Evolutionary conservation across 2,329 filamentous ascomycete species (phyloP), one percentile per base, ranked within the genome.

Genomic region (Penicillium sp.): DNA sequence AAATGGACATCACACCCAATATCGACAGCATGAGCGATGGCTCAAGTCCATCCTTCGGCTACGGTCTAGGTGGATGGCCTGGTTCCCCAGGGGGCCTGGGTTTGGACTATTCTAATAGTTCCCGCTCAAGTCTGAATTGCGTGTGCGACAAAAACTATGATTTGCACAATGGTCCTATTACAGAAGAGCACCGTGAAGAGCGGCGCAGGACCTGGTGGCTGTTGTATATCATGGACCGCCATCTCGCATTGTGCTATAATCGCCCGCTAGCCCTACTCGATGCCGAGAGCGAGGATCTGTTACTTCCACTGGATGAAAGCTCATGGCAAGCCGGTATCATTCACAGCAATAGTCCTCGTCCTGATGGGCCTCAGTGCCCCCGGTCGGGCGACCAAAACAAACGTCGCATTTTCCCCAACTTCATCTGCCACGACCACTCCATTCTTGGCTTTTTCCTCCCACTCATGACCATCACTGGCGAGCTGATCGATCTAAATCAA

Each of bases 361-460:
- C 71, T 0, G 71, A 74, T 31, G 73, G 73, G 7, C 73, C 73
- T 0, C 72, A 75, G 29, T 75, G 73, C 50, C 51, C 61, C 2
- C 63, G 70, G 12, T 72, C 73, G 0, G 72, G 71, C 2, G 71
- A 74, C 27, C 69, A 69, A 50, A 72, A 72, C 54, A 73, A 78
- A 63, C 82, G 87, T 52, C 80, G 78, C 40, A 82, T 88, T 64
- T 91, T 91, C n/a, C 89, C 91, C 48, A 84, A 86, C 59, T 94
- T 93, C 68, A 86, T 92, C 71, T 96, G 91, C 75, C 90, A 88
- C 40, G 90, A 91, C 48, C 90, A 93, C 77, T 89, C 90, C 72
- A 91, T 96, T 68, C 96, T 93, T 71, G 91, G 91, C 62, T 96
- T 91, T 77, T 96, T 96, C 77, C 78, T 96, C 46, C 93, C 93